Conservation (phyloP, 2,329 filamentous ascomycete species). For the Fusarium sp. region DNA sequence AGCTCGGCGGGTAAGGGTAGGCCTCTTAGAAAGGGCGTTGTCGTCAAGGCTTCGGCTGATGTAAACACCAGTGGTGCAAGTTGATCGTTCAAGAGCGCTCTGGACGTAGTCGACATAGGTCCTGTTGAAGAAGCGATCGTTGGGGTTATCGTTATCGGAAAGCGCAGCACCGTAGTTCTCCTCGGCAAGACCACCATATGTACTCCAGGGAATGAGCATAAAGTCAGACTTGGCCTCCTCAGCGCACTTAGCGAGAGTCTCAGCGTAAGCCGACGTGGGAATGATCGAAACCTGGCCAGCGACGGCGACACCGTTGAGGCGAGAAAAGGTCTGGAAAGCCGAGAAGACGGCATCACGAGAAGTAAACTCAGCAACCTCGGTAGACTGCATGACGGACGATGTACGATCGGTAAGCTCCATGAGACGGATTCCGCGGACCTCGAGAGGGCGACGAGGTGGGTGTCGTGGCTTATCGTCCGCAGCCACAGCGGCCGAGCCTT, state of each 20-base stretch:
- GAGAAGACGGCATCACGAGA: conserved; percentile 85
- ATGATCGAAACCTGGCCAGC: conserved; percentile 83
- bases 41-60: conserved; percentile 52
- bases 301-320: conserved; percentile 81
- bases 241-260: conserved; percentile 75
- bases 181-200: conserved; percentile 78
- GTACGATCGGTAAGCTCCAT: conserved; percentile 89
- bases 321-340: conserved; percentile 86
- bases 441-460: conserved; percentile 28
- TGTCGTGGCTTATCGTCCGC: conserved; percentile 2
- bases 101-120: conserved; percentile 78
- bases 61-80: conserved; percentile 73
- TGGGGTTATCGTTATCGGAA: conserved; percentile 32
- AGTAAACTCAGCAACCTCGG: conserved; percentile 77
- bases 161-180: conserved; percentile 28
- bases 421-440: conserved; percentile 77
- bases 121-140: conserved; percentile 45
- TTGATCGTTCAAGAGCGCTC: conserved; percentile 68
- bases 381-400: conserved; percentile 93
- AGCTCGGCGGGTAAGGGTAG: conserved; percentile 52
- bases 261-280: conserved; percentile 78
- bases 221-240: conserved; percentile 74
- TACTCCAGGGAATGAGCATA: conserved; percentile 88
- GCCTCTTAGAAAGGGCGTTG: conserved; percentile 52
- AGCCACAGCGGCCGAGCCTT: neutral